Evolutionary conservation across 2,329 filamentous ascomycete genomes (phyloP), one percentile per base, ranked within the genome.

Genomic region (Mycosphaerella sp.): DNA sequence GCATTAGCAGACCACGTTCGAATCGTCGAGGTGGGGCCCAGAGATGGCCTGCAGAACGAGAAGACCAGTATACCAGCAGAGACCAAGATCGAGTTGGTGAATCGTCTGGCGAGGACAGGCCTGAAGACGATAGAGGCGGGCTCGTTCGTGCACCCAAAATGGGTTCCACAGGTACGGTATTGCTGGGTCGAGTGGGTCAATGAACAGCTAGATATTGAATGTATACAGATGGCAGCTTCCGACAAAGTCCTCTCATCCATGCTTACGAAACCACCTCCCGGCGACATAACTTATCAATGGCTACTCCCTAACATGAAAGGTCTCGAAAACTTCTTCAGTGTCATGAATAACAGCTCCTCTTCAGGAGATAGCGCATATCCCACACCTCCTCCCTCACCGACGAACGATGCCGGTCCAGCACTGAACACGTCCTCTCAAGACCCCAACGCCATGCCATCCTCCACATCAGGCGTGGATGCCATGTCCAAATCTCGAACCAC

Each of bases 41-140:
- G 89, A 60, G 89, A 95, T 74, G 89, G 89, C n/a, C 73, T 95
- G 50, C 89, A 95, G 69, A 95, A 93, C 67, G 87, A 93, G 74
- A 87, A 86, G 72, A 80, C 76, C 59, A 77, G 77, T 29, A 85
- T 95, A 59, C 76, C 87, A 0, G 74, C 88, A 9, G 76, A 78
- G 6, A 89, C 84, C 2, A 95, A 95, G 71, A 80, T 92, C 52
- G 82, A 90, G 61, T 72, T 95, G 50, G 86, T 95, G 39, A 78
- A 84, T 61, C 76, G 81, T 56, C 74, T 95, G 57, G 81, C 83
- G 34, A 73, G 74, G 59, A 86, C 87, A 0, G 89, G 89, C 0
- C 69, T 93, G 41, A 74, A 75, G 5, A 83, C 83, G 2, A 92
- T 95, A 58, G 89, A 95, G 70, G 84, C 86, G 14, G 89, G 88